Percentiles rank a stretch among this genome's conserved stretches.
Evolutionary conservation across 805 yeast species (phyloP).

Genomic region (Isabelozyma pseudorhagii): DNA sequence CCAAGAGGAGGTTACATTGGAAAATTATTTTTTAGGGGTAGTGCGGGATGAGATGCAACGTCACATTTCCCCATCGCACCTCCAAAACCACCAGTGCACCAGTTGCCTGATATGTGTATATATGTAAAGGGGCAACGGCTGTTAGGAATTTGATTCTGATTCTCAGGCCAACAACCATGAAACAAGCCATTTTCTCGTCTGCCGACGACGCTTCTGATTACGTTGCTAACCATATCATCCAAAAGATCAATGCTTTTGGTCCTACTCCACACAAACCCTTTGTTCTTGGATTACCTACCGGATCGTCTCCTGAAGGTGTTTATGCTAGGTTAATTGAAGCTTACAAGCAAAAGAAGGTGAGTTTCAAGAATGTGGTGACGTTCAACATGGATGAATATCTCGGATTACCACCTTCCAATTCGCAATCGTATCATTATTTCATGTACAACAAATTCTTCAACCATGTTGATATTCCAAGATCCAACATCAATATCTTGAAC

Average conservation of each 20-base stretch:
- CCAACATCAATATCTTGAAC: slow-evolving; percentile 52
- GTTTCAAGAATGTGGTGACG: slow-evolving; percentile 52
- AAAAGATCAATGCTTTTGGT: slow-evolving; percentile 38
- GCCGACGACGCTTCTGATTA: slow-evolving; percentile 39
- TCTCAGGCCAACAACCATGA: slow-evolving; percentile 11
- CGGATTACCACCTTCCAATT: slow-evolving; percentile 44
- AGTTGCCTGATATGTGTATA: neutral
- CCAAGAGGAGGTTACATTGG: neutral
- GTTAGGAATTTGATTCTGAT: neutral
- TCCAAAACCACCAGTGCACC: no score
- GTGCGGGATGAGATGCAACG: neutral
- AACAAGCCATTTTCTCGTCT: slow-evolving; percentile 34
- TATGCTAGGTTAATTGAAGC: slow-evolving; percentile 45
- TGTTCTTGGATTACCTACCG: slow-evolving; percentile 59
- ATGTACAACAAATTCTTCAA: slow-evolving; percentile 55
- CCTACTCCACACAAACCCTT: slow-evolving; percentile 48
- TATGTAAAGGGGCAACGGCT: neutral
- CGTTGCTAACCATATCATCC: slow-evolving; percentile 46
- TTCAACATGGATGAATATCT: slow-evolving; percentile 64
- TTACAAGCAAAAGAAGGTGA: slow-evolving; percentile 38
- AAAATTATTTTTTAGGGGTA: neutral
- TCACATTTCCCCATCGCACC: neutral
- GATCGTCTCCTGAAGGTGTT: slow-evolving; percentile 58
- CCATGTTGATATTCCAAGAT: slow-evolving; percentile 50
- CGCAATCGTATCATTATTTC: slow-evolving; percentile 56